A percentile compares a stretch with the other conserved stretches of the same genome.
Evolutionary conservation across 164 flowering plant species (phyloP).

Genomic region (Euptelea pleiosperma): DNA sequence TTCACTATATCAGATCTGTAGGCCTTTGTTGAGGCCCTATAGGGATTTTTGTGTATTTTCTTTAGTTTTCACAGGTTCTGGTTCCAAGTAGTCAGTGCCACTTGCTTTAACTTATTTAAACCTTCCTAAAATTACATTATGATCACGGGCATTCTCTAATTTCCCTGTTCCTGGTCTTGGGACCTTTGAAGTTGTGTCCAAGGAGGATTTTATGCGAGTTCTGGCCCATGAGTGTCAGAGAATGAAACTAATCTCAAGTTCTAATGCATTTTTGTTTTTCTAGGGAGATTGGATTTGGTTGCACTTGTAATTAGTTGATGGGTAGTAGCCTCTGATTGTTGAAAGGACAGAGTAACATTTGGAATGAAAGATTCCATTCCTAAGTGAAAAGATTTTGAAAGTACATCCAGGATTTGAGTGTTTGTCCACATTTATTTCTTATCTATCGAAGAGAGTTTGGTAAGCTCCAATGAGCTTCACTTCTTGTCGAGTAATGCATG

Average conservation of each 20-base stretch:
- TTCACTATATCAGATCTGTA: background rate
- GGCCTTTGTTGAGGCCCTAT: background rate
- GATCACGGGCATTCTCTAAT: constrained; percentile 36
- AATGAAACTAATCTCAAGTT: constrained; percentile 33
- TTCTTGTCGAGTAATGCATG: too few relatives aligned
- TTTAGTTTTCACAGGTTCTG: constrained; percentile 11
- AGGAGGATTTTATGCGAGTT: constrained; percentile 1
- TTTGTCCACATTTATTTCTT: too few relatives aligned
- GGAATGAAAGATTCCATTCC: too few relatives aligned
- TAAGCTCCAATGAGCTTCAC: too few relatives aligned
- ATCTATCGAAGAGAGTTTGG: too few relatives aligned
- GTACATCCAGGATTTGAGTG: too few relatives aligned
- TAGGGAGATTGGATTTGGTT: constrained; percentile 11
- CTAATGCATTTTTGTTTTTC: constrained; percentile 14
- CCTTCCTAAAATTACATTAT: constrained; percentile 12
- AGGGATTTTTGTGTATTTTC: background rate
- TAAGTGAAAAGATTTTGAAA: too few relatives aligned
- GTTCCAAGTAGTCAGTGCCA: constrained; percentile 23
- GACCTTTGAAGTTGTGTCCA: background rate
- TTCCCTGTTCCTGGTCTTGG: background rate
- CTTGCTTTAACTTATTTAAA: constrained; percentile 28
- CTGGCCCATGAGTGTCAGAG: constrained; percentile 10
- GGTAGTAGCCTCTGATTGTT: background rate
- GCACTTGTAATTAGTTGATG: constrained; percentile 14
- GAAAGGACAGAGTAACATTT: constrained; percentile 15